Conservation (phyloP, 768 basidiomycete species). For the Mycena olivaceomarginata region DNA sequence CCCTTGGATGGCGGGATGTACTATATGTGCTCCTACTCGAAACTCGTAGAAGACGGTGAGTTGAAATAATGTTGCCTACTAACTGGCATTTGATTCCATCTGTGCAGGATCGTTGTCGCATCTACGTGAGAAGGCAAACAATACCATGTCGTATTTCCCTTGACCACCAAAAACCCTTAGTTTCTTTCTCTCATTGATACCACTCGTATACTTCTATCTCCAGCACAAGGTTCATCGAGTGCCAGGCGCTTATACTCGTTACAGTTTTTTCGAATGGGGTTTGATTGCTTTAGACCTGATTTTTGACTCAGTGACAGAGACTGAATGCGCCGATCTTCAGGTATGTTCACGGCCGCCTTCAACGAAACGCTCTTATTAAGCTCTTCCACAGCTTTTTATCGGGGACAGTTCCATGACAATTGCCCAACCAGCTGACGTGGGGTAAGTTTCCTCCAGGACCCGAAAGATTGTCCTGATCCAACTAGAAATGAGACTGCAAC, state of each 20-base stretch:
- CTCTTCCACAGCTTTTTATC: slow-evolving; percentile 52
- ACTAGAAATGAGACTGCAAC: neutral
- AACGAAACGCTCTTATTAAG: neutral
- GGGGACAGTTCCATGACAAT: slow-evolving; percentile 32
- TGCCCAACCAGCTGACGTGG: neutral
- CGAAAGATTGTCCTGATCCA: neutral
- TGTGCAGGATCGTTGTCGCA: slow-evolving; percentile 71
- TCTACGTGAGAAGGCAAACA: slow-evolving; percentile 61
- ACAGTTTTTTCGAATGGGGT: slow-evolving; percentile 93
- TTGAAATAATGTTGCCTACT: slow-evolving; percentile 9
- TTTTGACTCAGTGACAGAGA: slow-evolving; percentile 81
- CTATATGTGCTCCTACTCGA: slow-evolving; percentile 69
- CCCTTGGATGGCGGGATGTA: slow-evolving; percentile 92
- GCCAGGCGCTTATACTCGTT: slow-evolving; percentile 92
- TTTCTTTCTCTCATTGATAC: slow-evolving; percentile 83
- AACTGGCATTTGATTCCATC: neutral
- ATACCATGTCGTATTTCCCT: slow-evolving; percentile 11
- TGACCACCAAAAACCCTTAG: slow-evolving; percentile 57
- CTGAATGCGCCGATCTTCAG: slow-evolving; percentile 74
- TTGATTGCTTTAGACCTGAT: slow-evolving; percentile 84
- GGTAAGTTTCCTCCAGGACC: neutral
- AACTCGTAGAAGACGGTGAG: slow-evolving; percentile 74
- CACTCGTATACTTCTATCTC: slow-evolving; percentile 89
- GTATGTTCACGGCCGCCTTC: slow-evolving; percentile 54
- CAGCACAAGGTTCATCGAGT: slow-evolving; percentile 88